Evolutionary conservation across 2,329 filamentous ascomycete genomes (phyloP).

Genomic region (Talaromyces sp.): DNA sequence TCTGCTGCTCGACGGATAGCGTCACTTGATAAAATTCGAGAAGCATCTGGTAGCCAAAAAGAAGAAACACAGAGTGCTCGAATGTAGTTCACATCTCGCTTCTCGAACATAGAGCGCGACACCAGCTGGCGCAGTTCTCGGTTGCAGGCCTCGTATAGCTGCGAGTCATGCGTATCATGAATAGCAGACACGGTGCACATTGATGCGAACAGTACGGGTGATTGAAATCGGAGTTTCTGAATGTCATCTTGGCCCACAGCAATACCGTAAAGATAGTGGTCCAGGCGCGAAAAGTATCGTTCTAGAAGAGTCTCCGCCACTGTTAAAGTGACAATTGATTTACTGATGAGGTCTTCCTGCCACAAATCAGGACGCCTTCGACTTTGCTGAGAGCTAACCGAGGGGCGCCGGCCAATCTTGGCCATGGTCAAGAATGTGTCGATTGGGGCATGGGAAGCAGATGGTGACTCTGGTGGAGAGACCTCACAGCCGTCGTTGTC

Average conservation of each 20-base stretch:
- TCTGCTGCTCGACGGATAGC: constrained; percentile 26
- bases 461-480: constrained; percentile 28
- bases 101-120: constrained; percentile 44
- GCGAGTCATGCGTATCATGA: constrained; percentile 32
- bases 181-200: constrained; percentile 45
- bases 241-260: constrained; percentile 38
- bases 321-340: constrained; percentile 36
- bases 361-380: constrained; percentile 16
- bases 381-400: constrained; percentile 22
- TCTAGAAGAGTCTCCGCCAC: constrained; percentile 40
- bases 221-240: constrained; percentile 35
- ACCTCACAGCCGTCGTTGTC: constrained; percentile 34
- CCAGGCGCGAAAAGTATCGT: constrained; percentile 41
- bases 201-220: constrained; percentile 39
- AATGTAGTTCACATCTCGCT: constrained; percentile 42
- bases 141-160: constrained; percentile 33
- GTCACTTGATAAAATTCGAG: constrained; percentile 31
- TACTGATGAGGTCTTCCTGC: constrained; percentile 40
- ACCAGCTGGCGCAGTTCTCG: constrained; percentile 44
- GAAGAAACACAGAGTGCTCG: constrained; percentile 47
- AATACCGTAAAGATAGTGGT: constrained; percentile 45
- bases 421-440: constrained; percentile 34
- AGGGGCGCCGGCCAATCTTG: constrained; percentile 27
- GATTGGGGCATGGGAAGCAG: constrained; percentile 31
- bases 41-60: constrained; percentile 49